Evolutionary conservation across 2,329 filamentous ascomycete genomes (phyloP).

Genomic region (Trichophyton mentagrophytes): DNA sequence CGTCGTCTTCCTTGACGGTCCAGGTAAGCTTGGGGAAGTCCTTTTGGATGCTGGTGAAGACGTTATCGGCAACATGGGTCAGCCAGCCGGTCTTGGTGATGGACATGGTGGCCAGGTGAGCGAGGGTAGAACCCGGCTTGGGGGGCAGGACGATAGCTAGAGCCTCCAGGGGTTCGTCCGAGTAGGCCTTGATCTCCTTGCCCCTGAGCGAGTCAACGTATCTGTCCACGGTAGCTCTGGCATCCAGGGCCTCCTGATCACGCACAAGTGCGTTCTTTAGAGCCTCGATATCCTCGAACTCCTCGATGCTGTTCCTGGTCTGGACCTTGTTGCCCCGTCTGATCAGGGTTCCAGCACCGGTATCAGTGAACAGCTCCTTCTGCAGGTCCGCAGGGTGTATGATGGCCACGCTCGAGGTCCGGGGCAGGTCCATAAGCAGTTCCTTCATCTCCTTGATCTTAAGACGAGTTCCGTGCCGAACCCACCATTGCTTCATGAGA

Average conservation of each 20-base stretch:
- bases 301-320: conserved; percentile 54
- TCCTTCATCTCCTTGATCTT: conserved; percentile 99
- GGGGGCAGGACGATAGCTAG: conserved; percentile 77
- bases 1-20: conserved; percentile 93
- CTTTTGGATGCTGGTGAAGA: conserved; percentile 86
- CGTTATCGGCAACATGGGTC: conserved; percentile 87
- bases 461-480: conserved; percentile 80
- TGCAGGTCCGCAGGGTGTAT: conserved; percentile 93
- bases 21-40: conserved; percentile 83
- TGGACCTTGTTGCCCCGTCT: conserved; percentile 82
- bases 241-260: conserved; percentile 69
- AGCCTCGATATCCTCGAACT: conserved; percentile 63
- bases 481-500: conserved; percentile 89
- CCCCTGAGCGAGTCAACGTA: conserved; percentile 69
- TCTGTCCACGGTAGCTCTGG: conserved; percentile 69
- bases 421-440: conserved; percentile 72
- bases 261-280: conserved; percentile 72
- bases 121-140: conserved; percentile 51
- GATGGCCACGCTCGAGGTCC: conserved; percentile 89
- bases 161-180: conserved; percentile 86
- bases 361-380: conserved; percentile 94
- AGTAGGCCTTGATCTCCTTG: conserved; percentile 82
- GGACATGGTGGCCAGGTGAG: conserved; percentile 77
- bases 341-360: conserved; percentile 84
- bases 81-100: conserved; percentile 93